These are phyloP conservation scores for Miscanthus lutarioriparius DNA, from an alignment of 176 grass and related monocot species.

Conservation along the genomic window DNA sequence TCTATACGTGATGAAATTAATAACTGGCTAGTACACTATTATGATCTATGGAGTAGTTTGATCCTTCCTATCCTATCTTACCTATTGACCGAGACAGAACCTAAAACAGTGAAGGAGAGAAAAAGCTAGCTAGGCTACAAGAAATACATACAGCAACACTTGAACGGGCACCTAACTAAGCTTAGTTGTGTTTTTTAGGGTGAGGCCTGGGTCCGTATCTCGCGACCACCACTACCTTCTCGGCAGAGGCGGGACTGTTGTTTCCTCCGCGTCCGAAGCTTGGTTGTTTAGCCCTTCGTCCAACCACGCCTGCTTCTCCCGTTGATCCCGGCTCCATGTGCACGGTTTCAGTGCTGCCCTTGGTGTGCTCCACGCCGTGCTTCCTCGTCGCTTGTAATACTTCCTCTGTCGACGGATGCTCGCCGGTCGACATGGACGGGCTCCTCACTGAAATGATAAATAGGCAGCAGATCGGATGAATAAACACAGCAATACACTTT, in stretches of 20 bases:
- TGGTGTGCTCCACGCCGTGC: background rate
- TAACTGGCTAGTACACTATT: constrained; percentile 15
- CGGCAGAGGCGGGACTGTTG: background rate
- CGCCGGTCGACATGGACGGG: background rate
- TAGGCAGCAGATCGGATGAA: background rate
- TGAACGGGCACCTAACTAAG: background rate
- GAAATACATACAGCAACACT: constrained; percentile 28
- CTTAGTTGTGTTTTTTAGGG: constrained; percentile 63
- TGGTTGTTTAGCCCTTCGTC: background rate
- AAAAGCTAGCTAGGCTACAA: constrained; percentile 15
- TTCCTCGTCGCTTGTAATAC: constrained; percentile 13
- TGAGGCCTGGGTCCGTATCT: constrained; percentile 52
- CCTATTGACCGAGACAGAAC: constrained; percentile 2
- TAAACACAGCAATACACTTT: background rate
- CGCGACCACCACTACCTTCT: constrained; percentile 25
- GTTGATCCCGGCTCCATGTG: constrained; percentile 1
- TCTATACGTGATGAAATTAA: constrained; percentile 8
- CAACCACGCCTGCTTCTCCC: background rate
- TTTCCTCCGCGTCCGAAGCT: background rate
- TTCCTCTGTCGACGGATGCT: background rate
- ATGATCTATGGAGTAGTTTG: constrained; percentile 17
- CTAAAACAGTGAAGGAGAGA: constrained; percentile 12
- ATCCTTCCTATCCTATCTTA: constrained; percentile 25
- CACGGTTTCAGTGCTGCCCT: background rate
- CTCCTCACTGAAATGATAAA: constrained; percentile 26